These are phyloP conservation scores for Puccinellia tenuiflora DNA, from an alignment of 176 grass and related monocot genomes.

Conservation along the genomic window DNA sequence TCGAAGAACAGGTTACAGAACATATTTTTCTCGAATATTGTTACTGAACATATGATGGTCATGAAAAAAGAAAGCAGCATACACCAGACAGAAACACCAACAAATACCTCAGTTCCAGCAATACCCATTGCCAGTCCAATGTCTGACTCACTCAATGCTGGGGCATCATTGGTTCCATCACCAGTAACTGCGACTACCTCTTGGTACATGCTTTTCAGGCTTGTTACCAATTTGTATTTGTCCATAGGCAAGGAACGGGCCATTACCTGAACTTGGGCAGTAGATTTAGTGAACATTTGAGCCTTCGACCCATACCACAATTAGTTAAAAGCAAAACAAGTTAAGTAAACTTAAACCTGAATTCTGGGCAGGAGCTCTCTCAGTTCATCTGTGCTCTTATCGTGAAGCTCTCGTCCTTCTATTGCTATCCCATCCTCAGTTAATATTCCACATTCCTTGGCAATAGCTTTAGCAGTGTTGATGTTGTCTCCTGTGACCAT, in stretches of 20 bases:
- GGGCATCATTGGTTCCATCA: constrained; percentile 97
- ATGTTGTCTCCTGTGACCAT: constrained; percentile 95
- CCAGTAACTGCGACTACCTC: constrained; percentile 94
- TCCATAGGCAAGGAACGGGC: constrained; percentile 83
- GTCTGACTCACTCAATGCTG: constrained; percentile 76
- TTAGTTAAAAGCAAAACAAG: constrained; percentile 3
- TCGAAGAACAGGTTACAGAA: background rate
- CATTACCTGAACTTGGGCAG: constrained; percentile 52
- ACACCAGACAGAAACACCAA: background rate
- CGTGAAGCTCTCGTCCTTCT: constrained; percentile 58
- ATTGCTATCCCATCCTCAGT: constrained; percentile 88
- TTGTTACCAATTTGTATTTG: constrained; percentile 84
- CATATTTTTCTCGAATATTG: too few species aligned
- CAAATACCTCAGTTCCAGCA: constrained; percentile 78
- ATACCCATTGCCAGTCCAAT: constrained; percentile 96
- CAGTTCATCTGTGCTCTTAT: constrained; percentile 64
- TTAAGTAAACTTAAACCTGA: constrained; percentile 46
- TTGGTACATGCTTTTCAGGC: constrained; percentile 58
- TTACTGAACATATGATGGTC: background rate
- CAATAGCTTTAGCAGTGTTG: constrained; percentile 93
- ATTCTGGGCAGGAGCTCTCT: constrained; percentile 68
- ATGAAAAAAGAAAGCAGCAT: background rate
- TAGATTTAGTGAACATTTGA: background rate
- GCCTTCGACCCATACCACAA: background rate
- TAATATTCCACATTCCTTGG: constrained; percentile 88